Evolutionary conservation across 1,139 yeast species (phyloP).

Genomic region (Magnusiomyces sp.): DNA sequence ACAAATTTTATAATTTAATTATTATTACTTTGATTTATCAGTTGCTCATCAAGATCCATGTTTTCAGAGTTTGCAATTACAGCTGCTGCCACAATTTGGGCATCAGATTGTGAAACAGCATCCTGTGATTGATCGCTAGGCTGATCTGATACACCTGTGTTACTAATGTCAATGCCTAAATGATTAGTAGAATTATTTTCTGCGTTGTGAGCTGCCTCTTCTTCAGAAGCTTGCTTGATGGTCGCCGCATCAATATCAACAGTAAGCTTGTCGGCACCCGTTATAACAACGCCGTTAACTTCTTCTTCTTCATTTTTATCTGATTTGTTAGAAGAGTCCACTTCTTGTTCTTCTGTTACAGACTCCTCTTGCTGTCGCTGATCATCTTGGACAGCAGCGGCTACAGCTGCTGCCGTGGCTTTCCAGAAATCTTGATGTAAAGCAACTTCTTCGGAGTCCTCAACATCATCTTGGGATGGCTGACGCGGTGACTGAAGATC

Average conservation of each 20-base stretch:
- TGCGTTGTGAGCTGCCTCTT: background rate
- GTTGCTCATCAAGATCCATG: no score
- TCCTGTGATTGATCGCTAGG: no score
- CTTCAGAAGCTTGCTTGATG: background rate
- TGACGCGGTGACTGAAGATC: no score
- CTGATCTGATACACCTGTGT: no score
- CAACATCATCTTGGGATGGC: background rate
- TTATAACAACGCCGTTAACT: background rate
- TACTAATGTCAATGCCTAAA: no score
- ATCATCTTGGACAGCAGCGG: background rate
- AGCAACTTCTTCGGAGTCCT: background rate
- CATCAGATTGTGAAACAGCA: no score
- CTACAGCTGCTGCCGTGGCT: slow-evolving; percentile 2
- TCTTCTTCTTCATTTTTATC: background rate
- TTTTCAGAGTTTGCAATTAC: no score
- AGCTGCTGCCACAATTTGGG: no score
- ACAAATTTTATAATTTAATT: no score
- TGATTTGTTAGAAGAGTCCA: background rate
- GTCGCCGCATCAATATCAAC: background rate
- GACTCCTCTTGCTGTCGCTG: background rate
- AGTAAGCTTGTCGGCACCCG: background rate
- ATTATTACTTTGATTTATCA: no score
- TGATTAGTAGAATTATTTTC: background rate
- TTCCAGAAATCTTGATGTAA: background rate
- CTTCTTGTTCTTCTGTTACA: background rate